Evolutionary conservation across 768 basidiomycete genomes (phyloP).

Genomic region (Rhizopogon vinicolor): DNA sequence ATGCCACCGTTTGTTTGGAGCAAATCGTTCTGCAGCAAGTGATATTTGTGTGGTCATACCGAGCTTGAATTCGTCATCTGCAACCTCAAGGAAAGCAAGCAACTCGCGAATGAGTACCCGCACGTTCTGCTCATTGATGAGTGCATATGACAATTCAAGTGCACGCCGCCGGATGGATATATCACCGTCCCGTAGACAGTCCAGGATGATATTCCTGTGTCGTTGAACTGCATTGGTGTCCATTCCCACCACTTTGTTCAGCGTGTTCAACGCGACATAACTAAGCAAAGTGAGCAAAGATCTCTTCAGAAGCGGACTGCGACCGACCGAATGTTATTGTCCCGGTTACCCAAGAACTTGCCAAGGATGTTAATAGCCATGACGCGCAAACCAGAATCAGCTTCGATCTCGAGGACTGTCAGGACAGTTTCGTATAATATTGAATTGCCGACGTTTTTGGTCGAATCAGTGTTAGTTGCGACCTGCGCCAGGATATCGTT

Average conservation of each 20-base stretch:
- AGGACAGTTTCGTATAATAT: slow-evolving; percentile 97
- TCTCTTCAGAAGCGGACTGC: neutral
- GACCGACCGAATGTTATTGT: slow-evolving; percentile 94
- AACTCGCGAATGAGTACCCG: slow-evolving; percentile 89
- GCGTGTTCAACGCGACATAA: slow-evolving; percentile 95
- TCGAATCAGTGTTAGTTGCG: slow-evolving; percentile 97
- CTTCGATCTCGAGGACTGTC: slow-evolving; percentile 95
- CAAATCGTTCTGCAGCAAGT: slow-evolving; percentile 92
- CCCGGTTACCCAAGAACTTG: slow-evolving; percentile 94
- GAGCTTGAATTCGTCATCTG: slow-evolving; percentile 98
- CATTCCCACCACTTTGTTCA: slow-evolving; percentile 97
- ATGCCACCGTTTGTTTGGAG: slow-evolving; percentile 98
- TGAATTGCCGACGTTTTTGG: slow-evolving; percentile 97
- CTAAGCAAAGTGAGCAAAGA: slow-evolving; percentile 36
- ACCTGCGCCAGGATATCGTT: slow-evolving; percentile 99
- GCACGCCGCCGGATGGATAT: slow-evolving; percentile 97
- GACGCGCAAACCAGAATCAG: slow-evolving; percentile 90
- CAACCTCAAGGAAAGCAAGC: slow-evolving; percentile 94
- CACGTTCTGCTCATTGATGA: slow-evolving; percentile 94
- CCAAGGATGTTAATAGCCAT: slow-evolving; percentile 99
- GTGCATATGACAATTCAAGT: slow-evolving; percentile 92
- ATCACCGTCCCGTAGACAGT: slow-evolving; percentile 97
- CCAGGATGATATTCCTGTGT: slow-evolving; percentile 97
- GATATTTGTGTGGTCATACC: slow-evolving; percentile 98
- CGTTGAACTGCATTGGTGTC: slow-evolving; percentile 98